Percentiles rank a stretch among this genome's conserved stretches.
phyloP scores from a whole-genome alignment of 495 filamentous ascomycete species.

The Penicillium longicatenatum region DNA sequence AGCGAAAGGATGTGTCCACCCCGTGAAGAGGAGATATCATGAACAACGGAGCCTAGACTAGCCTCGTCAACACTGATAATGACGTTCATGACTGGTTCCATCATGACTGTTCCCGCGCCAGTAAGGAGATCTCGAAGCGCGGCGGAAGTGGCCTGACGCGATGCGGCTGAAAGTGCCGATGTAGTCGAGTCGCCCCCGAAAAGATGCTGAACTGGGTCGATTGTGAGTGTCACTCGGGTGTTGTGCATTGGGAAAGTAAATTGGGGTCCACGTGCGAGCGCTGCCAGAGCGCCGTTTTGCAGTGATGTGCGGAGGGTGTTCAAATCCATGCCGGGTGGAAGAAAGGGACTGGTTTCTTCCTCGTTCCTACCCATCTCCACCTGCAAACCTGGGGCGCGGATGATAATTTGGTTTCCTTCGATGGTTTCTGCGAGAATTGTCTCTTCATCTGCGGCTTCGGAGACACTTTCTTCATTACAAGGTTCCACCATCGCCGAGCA shows the following conservation, averaged over 20 bases:
- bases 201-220: slow-evolving; percentile 66
- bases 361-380: slow-evolving; percentile 38
- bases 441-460: slow-evolving; percentile 26
- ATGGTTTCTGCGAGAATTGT: slow-evolving; percentile 32
- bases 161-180: slow-evolving; percentile 76
- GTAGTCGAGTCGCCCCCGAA: slow-evolving; percentile 67
- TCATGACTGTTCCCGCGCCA: slow-evolving; percentile 57
- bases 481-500: slow-evolving; percentile 71
- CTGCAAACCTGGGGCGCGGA: slow-evolving; percentile 49
- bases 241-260: slow-evolving; percentile 74
- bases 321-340: slow-evolving; percentile 60
- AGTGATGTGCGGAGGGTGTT: slow-evolving; percentile 64
- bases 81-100: slow-evolving; percentile 92
- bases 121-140: slow-evolving; percentile 58
- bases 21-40: slow-evolving; percentile 79
- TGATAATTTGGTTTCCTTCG: slow-evolving; percentile 63
- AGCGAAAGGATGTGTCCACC: slow-evolving; percentile 87
- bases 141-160: slow-evolving; percentile 67
- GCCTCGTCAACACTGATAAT: slow-evolving; percentile 81
- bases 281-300: slow-evolving; percentile 77
- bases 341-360: slow-evolving; percentile 39
- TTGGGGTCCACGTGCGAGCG: slow-evolving; percentile 80
- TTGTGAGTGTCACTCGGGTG: slow-evolving; percentile 65
- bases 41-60: slow-evolving; percentile 80
- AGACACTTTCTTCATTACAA: slow-evolving; percentile 38